phyloP scores from a whole-genome alignment of 768 basidiomycete species.

The Trametes gibbosa region DNA sequence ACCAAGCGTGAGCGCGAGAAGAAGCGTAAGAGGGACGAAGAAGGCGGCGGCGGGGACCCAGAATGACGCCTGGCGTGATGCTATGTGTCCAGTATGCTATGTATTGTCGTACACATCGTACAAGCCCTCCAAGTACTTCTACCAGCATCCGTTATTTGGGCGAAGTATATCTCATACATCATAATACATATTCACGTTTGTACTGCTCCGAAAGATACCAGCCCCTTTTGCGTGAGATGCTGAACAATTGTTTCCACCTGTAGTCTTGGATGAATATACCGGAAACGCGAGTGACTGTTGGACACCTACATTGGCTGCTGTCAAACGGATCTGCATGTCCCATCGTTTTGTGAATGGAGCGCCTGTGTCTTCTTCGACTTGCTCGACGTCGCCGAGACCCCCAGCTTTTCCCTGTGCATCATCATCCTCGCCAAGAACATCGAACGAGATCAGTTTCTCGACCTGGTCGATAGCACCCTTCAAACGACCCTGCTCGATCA shows the following conservation, averaged over 20 bases:
- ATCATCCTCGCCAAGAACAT: slow-evolving; percentile 81
- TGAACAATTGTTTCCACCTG: slow-evolving; percentile 90
- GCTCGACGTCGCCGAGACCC: slow-evolving; percentile 84
- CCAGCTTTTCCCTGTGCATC: slow-evolving; percentile 94
- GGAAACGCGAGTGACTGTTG: neutral
- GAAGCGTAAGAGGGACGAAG: slow-evolving; percentile 67
- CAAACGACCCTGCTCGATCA: slow-evolving; percentile 97
- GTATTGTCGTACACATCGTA: slow-evolving; percentile 22
- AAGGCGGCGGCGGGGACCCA: neutral
- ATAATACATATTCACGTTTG: slow-evolving; percentile 22
- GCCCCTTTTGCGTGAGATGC: slow-evolving; percentile 64
- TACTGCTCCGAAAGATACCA: slow-evolving; percentile 42
- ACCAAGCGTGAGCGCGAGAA: slow-evolving; percentile 88
- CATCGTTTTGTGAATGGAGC: slow-evolving; percentile 91
- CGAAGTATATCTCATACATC: slow-evolving; percentile 28
- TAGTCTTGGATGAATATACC: slow-evolving; percentile 6
- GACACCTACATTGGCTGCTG: slow-evolving; percentile 74
- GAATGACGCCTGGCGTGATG: neutral
- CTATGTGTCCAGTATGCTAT: slow-evolving; percentile 25
- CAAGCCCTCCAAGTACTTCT: slow-evolving; percentile 15
- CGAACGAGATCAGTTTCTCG: slow-evolving; percentile 91
- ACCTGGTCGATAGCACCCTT: slow-evolving; percentile 96
- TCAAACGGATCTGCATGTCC: slow-evolving; percentile 91
- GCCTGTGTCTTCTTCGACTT: slow-evolving; percentile 83
- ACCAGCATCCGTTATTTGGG: slow-evolving; percentile 26